A percentile compares a stretch with the other conserved stretches of the same genome.
Conservation (phyloP, 768 basidiomycete species). For the Kwoniella mangroviensis region DNA sequence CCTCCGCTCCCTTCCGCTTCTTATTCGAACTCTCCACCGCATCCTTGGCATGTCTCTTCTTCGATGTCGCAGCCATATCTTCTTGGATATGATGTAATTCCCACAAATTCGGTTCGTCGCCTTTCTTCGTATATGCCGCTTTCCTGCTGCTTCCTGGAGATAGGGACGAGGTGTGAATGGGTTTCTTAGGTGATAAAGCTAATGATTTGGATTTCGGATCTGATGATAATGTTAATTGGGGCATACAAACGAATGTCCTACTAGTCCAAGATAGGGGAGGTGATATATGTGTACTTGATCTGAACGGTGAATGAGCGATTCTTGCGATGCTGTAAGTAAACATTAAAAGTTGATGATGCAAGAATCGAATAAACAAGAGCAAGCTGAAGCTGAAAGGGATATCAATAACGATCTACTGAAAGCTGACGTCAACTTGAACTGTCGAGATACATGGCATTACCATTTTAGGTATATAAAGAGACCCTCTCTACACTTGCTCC, state of each 20-base stretch:
- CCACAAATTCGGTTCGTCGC: conserved; percentile 44
- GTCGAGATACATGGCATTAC: no score
- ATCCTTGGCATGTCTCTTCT: conserved; percentile 19
- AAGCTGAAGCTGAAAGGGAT: background rate
- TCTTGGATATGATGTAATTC: conserved; percentile 49
- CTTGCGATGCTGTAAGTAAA: background rate
- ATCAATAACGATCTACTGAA: no score
- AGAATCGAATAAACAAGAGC: background rate
- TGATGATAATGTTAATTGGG: conserved; percentile 44
- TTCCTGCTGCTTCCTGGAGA: conserved; percentile 6
- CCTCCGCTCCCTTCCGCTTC: background rate
- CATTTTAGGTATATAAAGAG: no score
- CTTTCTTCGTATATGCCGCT: conserved; percentile 27
- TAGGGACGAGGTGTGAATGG: conserved; percentile 9
- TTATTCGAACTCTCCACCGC: background rate
- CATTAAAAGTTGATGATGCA: background rate
- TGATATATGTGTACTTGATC: background rate
- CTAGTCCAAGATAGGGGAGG: background rate
- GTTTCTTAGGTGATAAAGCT: conserved; percentile 35
- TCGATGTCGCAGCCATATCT: conserved; percentile 42
- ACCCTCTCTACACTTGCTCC: no score
- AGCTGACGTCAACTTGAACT: no score
- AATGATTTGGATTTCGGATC: conserved; percentile 32
- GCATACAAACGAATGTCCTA: conserved; percentile 27
- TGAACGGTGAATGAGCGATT: background rate